Evolutionary conservation across 148 eudicot genomes (phyloP).

Genomic region (Limonium bicolor): DNA sequence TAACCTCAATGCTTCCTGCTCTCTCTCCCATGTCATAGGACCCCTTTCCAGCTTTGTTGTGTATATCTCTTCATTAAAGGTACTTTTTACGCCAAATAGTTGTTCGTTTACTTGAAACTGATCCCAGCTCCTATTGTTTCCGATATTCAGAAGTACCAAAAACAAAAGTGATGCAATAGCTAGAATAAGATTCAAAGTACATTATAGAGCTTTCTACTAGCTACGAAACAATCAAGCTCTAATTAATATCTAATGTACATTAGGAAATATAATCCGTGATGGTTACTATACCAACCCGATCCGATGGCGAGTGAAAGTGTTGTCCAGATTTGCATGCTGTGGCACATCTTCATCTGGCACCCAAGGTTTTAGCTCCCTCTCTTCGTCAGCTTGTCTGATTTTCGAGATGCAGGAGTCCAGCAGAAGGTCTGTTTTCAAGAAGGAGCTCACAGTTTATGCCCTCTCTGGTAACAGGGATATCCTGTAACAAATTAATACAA

Average conservation of each 20-base stretch:
- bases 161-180: no score
- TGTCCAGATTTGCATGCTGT: constrained; percentile 56
- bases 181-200: constrained; percentile 1
- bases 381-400: constrained; percentile 46
- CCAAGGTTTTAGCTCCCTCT: constrained; percentile 77
- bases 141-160: no score
- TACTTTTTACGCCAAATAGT: constrained; percentile 88
- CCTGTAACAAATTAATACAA: constrained; percentile 32
- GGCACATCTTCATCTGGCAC: constrained; percentile 70
- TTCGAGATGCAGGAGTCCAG: constrained; percentile 75
- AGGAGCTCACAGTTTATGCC: constrained; percentile 41
- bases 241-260: not conserved
- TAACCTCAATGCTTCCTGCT: constrained; percentile 62
- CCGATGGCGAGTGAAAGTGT: constrained; percentile 63
- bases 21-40: constrained; percentile 64
- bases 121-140: constrained; percentile 75
- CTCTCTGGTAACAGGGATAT: constrained; percentile 49
- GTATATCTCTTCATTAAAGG: constrained; percentile 92
- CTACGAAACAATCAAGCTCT: no score
- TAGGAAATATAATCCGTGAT: not conserved
- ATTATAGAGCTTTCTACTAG: no score
- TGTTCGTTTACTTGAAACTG: constrained; percentile 84
- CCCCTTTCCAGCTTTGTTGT: constrained; percentile 87
- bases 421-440: constrained; percentile 49
- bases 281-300: constrained; percentile 43